These are phyloP conservation scores for Acrocalymma vagum DNA, from an alignment of 2,329 filamentous ascomycete genomes.

Conservation along the genomic window DNA sequence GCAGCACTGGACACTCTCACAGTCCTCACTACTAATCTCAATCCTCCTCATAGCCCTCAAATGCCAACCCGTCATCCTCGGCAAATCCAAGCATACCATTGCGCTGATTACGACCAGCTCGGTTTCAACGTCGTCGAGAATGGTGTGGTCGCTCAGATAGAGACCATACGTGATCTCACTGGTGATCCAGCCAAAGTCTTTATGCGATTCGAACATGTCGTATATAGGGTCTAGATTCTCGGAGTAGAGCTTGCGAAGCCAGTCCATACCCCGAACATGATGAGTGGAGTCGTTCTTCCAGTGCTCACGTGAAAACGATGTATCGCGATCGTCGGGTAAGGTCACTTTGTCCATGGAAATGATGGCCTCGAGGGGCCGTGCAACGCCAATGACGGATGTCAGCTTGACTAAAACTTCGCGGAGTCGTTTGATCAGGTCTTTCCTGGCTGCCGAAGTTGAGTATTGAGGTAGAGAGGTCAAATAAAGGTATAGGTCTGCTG, in stretches of 20 bases:
- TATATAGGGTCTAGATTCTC: slow-evolving; percentile 50
- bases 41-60: slow-evolving; percentile 55
- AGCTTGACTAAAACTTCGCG: slow-evolving; percentile 66
- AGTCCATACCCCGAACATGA: slow-evolving; percentile 57
- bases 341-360: slow-evolving; percentile 61
- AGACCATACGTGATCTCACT: slow-evolving; percentile 64
- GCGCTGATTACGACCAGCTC: slow-evolving; percentile 60
- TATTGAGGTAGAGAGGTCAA: slow-evolving; percentile 57
- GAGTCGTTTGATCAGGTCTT: slow-evolving; percentile 56
- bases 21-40: slow-evolving; percentile 51
- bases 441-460: slow-evolving; percentile 47
- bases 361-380: slow-evolving; percentile 66
- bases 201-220: slow-evolving; percentile 47
- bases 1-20: slow-evolving; percentile 45
- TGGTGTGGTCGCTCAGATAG: slow-evolving; percentile 61
- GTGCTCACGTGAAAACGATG: slow-evolving; percentile 54
- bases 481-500: slow-evolving; percentile 59
- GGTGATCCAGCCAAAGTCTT: slow-evolving; percentile 57
- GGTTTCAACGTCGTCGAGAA: slow-evolving; percentile 61
- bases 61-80: slow-evolving; percentile 60
- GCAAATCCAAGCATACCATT: slow-evolving; percentile 64
- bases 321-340: slow-evolving; percentile 63
- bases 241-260: slow-evolving; percentile 64
- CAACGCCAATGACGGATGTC: slow-evolving; percentile 63
- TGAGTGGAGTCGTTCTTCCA: slow-evolving; percentile 66